These are phyloP conservation scores for Wickerhamiella australiensis DNA, from an alignment of 805 yeast genomes.

Conservation along the genomic window DNA sequence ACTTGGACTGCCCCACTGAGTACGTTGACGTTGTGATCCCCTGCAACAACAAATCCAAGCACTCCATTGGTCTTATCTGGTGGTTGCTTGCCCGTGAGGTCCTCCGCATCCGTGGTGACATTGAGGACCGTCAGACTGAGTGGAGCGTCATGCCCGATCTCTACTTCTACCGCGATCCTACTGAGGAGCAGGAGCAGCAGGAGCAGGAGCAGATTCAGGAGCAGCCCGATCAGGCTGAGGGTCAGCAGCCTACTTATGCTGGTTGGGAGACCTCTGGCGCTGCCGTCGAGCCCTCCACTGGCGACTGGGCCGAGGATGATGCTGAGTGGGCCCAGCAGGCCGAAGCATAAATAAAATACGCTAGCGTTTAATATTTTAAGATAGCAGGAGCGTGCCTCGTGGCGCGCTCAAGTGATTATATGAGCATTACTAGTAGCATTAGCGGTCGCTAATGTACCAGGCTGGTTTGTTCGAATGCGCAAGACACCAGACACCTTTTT, in stretches of 20 bases:
- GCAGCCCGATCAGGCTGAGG: slow-evolving; percentile 59
- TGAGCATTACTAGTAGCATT: no score
- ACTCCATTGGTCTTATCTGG: slow-evolving; percentile 99
- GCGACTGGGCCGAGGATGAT: slow-evolving; percentile 36
- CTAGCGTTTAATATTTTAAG: slow-evolving; percentile 1
- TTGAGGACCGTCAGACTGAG: slow-evolving; percentile 90
- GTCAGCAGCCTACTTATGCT: slow-evolving; percentile 26
- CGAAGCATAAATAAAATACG: slow-evolving; percentile 7
- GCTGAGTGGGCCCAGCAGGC: slow-evolving; percentile 21
- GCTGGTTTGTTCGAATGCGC: no score
- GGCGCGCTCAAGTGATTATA: no score
- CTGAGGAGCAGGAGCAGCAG: slow-evolving; percentile 81
- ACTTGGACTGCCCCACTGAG: slow-evolving; percentile 98
- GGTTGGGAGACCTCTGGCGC: slow-evolving; percentile 35
- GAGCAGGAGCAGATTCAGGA: slow-evolving; percentile 51
- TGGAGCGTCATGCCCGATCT: slow-evolving; percentile 99
- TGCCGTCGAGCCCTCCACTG: slow-evolving; percentile 31
- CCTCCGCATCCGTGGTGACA: slow-evolving; percentile 94
- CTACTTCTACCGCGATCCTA: slow-evolving; percentile 99
- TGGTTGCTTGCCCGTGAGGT: slow-evolving; percentile 99
- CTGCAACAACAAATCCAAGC: slow-evolving; percentile 99
- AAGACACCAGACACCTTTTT: no score
- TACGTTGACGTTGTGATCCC: slow-evolving; percentile 99
- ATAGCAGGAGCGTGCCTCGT: background rate
- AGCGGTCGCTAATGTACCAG: no score